A percentile compares a stretch with the other conserved stretches of the same genome.
Evolutionary conservation across 2,329 filamentous ascomycete species (phyloP).

Genomic region (Bisporella sp.): DNA sequence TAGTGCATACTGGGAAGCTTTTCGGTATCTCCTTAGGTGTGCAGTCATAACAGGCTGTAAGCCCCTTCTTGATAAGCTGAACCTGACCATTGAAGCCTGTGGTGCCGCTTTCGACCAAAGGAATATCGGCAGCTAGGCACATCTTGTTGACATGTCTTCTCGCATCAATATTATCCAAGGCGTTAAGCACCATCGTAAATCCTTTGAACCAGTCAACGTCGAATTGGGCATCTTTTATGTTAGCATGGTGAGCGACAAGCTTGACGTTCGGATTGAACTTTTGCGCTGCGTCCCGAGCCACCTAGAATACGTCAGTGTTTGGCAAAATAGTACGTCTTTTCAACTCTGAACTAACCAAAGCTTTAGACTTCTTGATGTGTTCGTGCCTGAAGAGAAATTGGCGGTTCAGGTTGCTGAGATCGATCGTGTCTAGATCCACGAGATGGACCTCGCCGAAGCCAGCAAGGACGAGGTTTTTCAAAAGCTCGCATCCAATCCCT

Average conservation of each 20-base stretch:
- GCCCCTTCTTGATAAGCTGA: conserved; percentile 87
- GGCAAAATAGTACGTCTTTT: not conserved
- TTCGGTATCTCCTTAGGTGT: conserved; percentile 84
- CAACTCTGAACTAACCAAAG: conserved; percentile 55
- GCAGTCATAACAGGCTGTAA: conserved; percentile 96
- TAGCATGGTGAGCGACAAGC: conserved; percentile 84
- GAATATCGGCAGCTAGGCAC: conserved; percentile 86
- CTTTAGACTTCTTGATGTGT: conserved; percentile 97
- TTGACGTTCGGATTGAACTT: conserved; percentile 85
- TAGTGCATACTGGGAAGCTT: conserved; percentile 92
- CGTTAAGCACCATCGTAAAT: conserved; percentile 90
- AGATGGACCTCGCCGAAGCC: conserved; percentile 92
- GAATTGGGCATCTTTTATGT: conserved; percentile 88
- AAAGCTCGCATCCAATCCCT: conserved; percentile 92
- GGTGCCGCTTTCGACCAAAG: conserved; percentile 91
- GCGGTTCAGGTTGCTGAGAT: conserved; percentile 93
- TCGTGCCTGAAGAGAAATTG: conserved; percentile 96
- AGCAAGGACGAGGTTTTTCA: conserved; percentile 90
- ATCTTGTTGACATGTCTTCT: conserved; percentile 94
- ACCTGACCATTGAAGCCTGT: conserved; percentile 98
- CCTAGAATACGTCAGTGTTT: conserved; percentile 39
- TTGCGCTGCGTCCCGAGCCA: conserved; percentile 85
- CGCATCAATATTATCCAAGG: conserved; percentile 90
- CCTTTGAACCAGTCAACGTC: conserved; percentile 79
- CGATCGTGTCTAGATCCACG: conserved; percentile 96